Conservation (phyloP, 192 early-diverging fungal genomes). For the Coemansia sp. region DNA sequence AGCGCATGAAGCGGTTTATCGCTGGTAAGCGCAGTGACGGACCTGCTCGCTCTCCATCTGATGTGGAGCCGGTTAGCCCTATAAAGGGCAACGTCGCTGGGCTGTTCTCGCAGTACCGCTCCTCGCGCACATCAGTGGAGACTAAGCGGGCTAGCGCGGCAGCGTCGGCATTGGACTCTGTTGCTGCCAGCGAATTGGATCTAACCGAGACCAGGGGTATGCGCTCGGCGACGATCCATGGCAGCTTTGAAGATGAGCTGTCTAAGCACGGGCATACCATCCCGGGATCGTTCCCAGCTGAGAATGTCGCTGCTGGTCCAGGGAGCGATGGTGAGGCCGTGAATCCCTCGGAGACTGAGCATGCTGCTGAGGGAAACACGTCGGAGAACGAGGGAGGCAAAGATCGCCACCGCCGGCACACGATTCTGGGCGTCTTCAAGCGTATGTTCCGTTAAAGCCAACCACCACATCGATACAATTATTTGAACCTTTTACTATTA, state of each 20-base stretch:
- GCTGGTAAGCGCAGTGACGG: conserved; percentile 33
- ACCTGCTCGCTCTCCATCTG: conserved; percentile 12
- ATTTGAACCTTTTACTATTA: not conserved
- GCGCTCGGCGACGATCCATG: conserved; percentile 24
- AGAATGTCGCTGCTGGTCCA: conserved; percentile 2
- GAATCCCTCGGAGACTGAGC: conserved; percentile 3
- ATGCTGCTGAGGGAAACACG: conserved; percentile 19
- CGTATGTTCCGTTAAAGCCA: conserved; percentile 45
- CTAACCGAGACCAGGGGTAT: conserved; percentile 27
- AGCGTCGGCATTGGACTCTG: conserved; percentile 28
- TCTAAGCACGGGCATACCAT: conserved; percentile 21
- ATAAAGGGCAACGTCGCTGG: conserved; percentile 6
- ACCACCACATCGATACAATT: not conserved
- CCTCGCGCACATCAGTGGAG: conserved; percentile 33
- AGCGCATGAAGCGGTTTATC: conserved; percentile 52
- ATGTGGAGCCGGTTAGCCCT: conserved; percentile 17
- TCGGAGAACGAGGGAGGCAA: conserved; percentile 32
- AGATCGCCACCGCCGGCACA: conserved; percentile 41
- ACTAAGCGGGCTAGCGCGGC: conserved; percentile 35
- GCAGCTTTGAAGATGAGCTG: conserved; percentile 16
- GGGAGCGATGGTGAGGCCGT: conserved; percentile 24
- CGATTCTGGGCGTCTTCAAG: conserved; percentile 50
- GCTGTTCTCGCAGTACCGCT: conserved; percentile 28
- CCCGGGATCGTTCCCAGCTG: conserved; percentile 42
- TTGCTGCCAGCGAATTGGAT: conserved; percentile 25